Evolutionary conservation across 1,284 basidiomycete genomes (phyloP), one percentile per base, ranked within the genome.

Genomic region (Boletus subluridellus): DNA sequence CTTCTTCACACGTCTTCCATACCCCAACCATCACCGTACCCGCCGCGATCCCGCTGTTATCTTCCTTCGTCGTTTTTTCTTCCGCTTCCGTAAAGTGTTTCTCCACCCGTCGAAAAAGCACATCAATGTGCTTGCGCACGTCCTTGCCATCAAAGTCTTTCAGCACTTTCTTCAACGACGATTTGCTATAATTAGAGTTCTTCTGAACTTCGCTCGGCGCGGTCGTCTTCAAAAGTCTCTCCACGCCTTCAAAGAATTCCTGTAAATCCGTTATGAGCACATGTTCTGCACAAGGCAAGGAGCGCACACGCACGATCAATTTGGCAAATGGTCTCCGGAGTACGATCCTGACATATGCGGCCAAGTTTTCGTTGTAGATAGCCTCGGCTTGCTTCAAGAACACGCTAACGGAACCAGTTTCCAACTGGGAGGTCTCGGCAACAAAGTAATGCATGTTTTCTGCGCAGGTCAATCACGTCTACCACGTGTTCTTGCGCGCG

Each of bases 391-490:
- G 83, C 63, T 84, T 83, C 46, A 89, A 77, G 68, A 93, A 95
- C 0, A 78, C 76, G 9, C 77, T 76, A 5, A 95, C 83, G 2
- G 90, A 87, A 28, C 82, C 82, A 35, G 91, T 79, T 61, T 89
- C 84, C 63, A 88, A 76, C 62, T 83, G 84, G 0, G 84, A 82
- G 32, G 90, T 85, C 69, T 96, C 94, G 0, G 88, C 84, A 42
- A 94, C 83, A 69, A 98, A 95, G 70, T 92, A 87, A 65, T 95
- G 90, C 93, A 96, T 95, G 70, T 99, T 99, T 74, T 98, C 96
- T 97, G 68, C 10, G 14, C 34, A 24, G 54, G 39, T 62, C 28
- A 41, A 52, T 62, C 57, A 56, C 44, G 24, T 34, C 4, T 44
- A 35, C 34, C 55, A 54, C 24, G 50, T 24, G 17, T 53, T 49